These are phyloP conservation scores for Pouteria campechiana DNA, from an alignment of 179 eudicot species.

Conservation along the genomic window DNA sequence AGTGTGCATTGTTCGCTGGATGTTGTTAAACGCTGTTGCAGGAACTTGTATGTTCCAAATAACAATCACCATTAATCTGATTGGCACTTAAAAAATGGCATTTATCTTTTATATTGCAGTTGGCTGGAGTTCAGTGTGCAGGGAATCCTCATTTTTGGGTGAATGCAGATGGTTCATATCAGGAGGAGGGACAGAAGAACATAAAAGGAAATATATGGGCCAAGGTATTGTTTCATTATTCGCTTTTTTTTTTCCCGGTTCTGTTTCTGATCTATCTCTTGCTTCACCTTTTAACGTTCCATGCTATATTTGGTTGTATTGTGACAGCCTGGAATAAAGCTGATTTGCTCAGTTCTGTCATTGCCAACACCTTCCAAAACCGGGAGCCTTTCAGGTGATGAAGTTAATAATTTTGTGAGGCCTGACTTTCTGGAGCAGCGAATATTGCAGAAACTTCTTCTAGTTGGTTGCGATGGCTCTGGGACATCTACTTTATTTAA, in stretches of 20 bases:
- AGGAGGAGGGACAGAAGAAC: conserved; percentile 98
- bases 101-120: conserved; percentile 56
- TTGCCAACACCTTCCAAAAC: conserved; percentile 88
- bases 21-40: no score
- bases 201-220: conserved; percentile 98
- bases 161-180: conserved; percentile 98
- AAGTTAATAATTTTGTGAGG: conserved; percentile 29
- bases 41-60: no score
- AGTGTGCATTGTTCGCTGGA: no score
- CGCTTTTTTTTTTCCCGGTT: not conserved
- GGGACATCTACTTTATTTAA: conserved; percentile 94
- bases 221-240: conserved; percentile 36
- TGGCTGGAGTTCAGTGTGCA: conserved; percentile 99
- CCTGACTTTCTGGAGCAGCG: conserved; percentile 60
- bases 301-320: conserved; percentile 1
- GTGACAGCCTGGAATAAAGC: conserved; percentile 83
- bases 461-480: conserved; percentile 73
- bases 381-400: conserved; percentile 36
- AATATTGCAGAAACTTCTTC: conserved; percentile 66
- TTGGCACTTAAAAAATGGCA: no score
- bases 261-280: not conserved
- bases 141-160: conserved; percentile 99
- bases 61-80: no score
- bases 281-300: not conserved
- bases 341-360: conserved; percentile 85